Percentiles rank a stretch among this genome's conserved stretches.
Conservation (phyloP, 73 alveolate genomes). For the Paramecium octaurelia region DNA sequence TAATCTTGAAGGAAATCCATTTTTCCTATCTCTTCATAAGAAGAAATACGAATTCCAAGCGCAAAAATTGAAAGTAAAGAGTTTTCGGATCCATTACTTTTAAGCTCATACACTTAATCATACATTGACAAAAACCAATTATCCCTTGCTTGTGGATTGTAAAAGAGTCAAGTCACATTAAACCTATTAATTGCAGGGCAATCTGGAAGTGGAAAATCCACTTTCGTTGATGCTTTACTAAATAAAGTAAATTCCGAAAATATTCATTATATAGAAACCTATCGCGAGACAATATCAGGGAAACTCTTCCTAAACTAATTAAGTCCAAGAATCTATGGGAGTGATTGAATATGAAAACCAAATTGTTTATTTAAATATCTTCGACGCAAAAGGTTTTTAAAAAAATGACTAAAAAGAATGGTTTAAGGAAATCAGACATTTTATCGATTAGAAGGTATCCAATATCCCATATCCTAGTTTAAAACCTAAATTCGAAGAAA, state of each 20-base stretch:
- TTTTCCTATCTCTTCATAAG: background rate
- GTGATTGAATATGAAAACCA: background rate
- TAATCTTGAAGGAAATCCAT: background rate
- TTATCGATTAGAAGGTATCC: background rate
- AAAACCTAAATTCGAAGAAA: background rate
- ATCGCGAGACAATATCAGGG: background rate
- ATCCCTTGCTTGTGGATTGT: background rate
- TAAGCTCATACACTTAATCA: background rate
- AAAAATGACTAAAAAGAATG: background rate
- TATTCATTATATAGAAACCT: background rate
- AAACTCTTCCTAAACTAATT: background rate
- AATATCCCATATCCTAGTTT: background rate
- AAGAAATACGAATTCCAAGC: background rate
- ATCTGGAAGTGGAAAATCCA: slow-evolving; percentile 53
- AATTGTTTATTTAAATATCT: background rate
- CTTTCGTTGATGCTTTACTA: slow-evolving; percentile 48
- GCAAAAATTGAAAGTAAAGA: background rate
- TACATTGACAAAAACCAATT: background rate
- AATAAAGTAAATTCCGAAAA: slow-evolving; percentile 6
- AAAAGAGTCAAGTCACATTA: background rate
- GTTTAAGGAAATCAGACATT: background rate
- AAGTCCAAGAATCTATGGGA: background rate
- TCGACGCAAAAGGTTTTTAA: slow-evolving; percentile 2
- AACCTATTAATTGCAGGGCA: slow-evolving; percentile 46
- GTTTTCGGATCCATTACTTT: background rate